These are phyloP conservation scores for Chalciporus piperatus DNA, from an alignment of 768 basidiomycete genomes.

Conservation along the genomic window DNA sequence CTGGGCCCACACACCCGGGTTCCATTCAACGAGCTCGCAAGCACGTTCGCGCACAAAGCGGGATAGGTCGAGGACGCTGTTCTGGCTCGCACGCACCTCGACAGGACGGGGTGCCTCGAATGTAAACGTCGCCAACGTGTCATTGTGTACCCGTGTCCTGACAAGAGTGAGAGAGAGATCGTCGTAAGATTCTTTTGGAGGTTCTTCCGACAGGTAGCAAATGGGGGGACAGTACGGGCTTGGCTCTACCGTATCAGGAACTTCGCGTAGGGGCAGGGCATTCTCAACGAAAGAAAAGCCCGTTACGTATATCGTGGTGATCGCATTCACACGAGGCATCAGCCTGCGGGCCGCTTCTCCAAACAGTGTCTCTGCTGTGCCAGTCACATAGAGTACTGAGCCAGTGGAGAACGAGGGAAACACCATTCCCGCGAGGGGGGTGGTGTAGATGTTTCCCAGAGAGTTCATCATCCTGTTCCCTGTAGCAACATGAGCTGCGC, in stretches of 20 bases:
- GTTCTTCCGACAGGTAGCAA: conserved; percentile 43
- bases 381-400: conserved; percentile 59
- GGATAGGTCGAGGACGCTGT: conserved; percentile 53
- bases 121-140: conserved; percentile 52
- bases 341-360: conserved; percentile 44
- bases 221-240: conserved; percentile 64
- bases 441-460: conserved; percentile 58
- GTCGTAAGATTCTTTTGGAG: conserved; percentile 26
- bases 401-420: conserved; percentile 54
- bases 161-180: conserved; percentile 28
- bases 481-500: conserved; percentile 15
- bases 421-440: conserved; percentile 55
- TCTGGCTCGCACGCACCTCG: conserved; percentile 41
- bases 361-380: conserved; percentile 48
- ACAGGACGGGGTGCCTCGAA: conserved; percentile 39
- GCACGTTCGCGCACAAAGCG: conserved; percentile 44
- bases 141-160: conserved; percentile 18
- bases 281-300: conserved; percentile 52
- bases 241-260: conserved; percentile 22
- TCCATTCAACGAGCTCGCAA: conserved; percentile 51
- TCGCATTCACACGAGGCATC: conserved; percentile 47
- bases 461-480: conserved; percentile 65
- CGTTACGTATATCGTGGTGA: conserved; percentile 49
- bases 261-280: conserved; percentile 53
- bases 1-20: conserved; percentile 38